phyloP scores from a whole-genome alignment of 768 basidiomycete species.

The Naematelia aurantialba region DNA sequence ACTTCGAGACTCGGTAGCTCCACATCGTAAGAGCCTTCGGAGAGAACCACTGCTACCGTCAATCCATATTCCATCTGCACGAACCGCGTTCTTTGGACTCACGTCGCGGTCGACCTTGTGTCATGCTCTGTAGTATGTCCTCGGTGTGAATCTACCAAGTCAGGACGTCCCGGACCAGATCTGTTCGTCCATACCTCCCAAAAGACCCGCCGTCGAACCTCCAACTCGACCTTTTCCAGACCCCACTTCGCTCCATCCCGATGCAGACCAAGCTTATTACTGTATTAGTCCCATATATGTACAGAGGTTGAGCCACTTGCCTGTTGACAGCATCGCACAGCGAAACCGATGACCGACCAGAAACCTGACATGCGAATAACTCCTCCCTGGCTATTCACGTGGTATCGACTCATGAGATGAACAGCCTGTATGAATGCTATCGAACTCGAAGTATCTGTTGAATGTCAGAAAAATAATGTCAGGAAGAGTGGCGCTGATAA shows the following conservation, averaged over 20 bases:
- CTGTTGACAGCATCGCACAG: conserved; percentile 3
- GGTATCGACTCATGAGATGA: conserved; percentile 13
- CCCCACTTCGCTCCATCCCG: conserved; percentile 5
- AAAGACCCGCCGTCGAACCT: conserved; percentile 11
- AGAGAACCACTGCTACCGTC: background rate
- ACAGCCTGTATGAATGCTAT: conserved; percentile 7
- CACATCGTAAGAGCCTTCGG: background rate
- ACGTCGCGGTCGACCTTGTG: conserved; percentile 10
- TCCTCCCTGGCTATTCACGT: conserved; percentile 2
- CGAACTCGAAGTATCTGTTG: conserved; percentile 10
- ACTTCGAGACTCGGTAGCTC: background rate
- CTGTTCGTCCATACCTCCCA: conserved; percentile 9
- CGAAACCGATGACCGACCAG: conserved; percentile 8
- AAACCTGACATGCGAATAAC: background rate
- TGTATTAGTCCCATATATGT: background rate
- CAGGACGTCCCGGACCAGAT: background rate
- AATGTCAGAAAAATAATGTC: background rate
- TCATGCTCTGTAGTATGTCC: conserved; percentile 4
- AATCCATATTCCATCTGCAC: background rate
- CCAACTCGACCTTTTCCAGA: background rate
- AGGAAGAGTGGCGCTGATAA: background rate
- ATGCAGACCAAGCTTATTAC: conserved; percentile 2
- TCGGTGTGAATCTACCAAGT: conserved; percentile 6
- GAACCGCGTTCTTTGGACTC: conserved; percentile 1
- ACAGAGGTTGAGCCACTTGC: background rate